A percentile compares a stretch with the other conserved stretches of the same genome.
These are phyloP conservation scores for Phytophthora ramorum DNA, from an alignment of 352 stramenopile species.

Conservation along the genomic window DNA sequence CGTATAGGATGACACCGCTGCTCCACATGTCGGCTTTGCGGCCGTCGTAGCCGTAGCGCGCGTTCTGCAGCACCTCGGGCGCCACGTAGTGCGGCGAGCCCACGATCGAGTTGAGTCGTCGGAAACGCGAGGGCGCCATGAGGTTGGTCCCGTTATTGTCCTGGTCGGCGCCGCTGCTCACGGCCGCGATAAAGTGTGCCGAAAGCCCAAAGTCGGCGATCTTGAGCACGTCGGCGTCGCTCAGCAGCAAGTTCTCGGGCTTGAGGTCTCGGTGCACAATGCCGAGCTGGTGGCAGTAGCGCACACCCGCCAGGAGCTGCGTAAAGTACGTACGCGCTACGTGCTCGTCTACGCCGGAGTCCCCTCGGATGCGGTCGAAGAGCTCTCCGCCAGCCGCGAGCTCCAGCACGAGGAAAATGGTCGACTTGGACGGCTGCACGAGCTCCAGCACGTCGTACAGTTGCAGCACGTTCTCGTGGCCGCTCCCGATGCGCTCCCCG, in stretches of 20 bases:
- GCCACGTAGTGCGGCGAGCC: constrained; percentile 97
- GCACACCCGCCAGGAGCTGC: constrained; percentile 89
- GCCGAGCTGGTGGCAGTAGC: constrained; percentile 92
- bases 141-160: constrained; percentile 41
- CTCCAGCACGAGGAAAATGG: constrained; percentile 94
- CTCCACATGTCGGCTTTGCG: constrained; percentile 95
- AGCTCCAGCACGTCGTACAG: constrained; percentile 97
- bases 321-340: constrained; percentile 89
- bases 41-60: constrained; percentile 91
- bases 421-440: constrained; percentile 94
- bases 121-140: constrained; percentile 60
- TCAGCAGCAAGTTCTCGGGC: constrained; percentile 96
- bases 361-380: constrained; percentile 93
- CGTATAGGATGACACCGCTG: constrained; percentile 94
- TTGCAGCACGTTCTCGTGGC: constrained; percentile 96
- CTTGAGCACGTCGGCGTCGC: constrained; percentile 92
- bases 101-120: constrained; percentile 95
- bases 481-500: constrained; percentile 71
- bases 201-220: constrained; percentile 96
- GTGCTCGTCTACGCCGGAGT: constrained; percentile 80
- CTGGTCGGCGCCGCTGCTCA: constrained; percentile 62
- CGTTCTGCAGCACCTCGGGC: constrained; percentile 94
- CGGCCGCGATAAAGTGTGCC: constrained; percentile 88
- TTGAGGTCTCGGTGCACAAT: constrained; percentile 97
- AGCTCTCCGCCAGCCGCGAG: constrained; percentile 91